phyloP scores from a whole-genome alignment of 306 rosid species.

The Gillenia trifoliata region DNA sequence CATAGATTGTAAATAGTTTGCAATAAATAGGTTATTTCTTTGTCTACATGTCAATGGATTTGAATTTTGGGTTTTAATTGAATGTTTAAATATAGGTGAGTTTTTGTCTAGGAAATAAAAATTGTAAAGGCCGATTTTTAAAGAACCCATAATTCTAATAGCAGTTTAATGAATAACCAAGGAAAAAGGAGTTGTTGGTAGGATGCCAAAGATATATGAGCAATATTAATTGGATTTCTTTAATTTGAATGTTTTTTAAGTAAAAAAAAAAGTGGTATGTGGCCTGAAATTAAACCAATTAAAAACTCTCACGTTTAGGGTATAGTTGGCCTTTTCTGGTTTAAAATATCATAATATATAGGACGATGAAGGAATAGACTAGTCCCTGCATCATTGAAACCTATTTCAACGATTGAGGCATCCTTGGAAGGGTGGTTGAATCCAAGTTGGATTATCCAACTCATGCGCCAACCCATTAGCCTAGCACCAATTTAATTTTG shows the following conservation, averaged over 20 bases:
- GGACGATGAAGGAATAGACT: neutral
- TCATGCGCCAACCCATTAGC: neutral
- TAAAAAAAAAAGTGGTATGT: neutral
- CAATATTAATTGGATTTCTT: neutral
- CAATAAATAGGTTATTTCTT: too few relatives aligned
- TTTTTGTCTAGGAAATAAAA: too few relatives aligned
- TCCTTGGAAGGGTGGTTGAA: neutral
- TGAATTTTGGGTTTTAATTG: too few relatives aligned
- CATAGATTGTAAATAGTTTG: too few relatives aligned
- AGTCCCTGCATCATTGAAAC: neutral
- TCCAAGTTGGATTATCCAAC: too few relatives aligned
- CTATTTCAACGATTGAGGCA: neutral
- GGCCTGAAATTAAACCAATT: neutral
- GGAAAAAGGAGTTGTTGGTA: neutral
- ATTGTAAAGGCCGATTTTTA: too few relatives aligned
- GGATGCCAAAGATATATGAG: neutral
- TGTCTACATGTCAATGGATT: too few relatives aligned
- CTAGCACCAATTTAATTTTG: neutral
- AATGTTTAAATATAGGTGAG: too few relatives aligned
- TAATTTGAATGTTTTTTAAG: neutral
- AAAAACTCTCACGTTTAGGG: neutral
- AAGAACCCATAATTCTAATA: too few relatives aligned
- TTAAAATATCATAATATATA: neutral
- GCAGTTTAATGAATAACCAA: neutral
- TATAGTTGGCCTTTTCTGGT: neutral